Conservation (phyloP, 305 asterid genomes). For the Withania somnifera region DNA sequence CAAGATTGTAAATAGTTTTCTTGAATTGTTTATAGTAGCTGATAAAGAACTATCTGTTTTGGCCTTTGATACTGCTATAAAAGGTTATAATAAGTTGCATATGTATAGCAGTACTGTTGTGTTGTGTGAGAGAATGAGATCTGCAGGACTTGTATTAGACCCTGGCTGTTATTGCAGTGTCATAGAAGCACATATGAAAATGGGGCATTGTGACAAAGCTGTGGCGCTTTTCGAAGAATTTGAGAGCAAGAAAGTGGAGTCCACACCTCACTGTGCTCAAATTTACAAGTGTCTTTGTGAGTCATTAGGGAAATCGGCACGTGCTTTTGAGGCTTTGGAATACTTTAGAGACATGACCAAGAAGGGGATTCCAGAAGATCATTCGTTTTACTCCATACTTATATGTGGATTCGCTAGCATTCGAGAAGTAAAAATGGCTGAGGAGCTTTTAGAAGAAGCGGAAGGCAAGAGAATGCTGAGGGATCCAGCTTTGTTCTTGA, state of each 20-base stretch:
- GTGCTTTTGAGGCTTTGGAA: constrained; percentile 49
- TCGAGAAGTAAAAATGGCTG: constrained; percentile 48
- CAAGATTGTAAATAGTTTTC: constrained; percentile 39
- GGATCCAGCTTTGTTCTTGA: constrained; percentile 72
- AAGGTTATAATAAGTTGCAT: constrained; percentile 70
- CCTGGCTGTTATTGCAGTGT: constrained; percentile 39
- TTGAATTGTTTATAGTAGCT: constrained; percentile 25
- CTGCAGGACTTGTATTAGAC: constrained; percentile 27
- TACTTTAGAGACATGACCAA: constrained; percentile 49
- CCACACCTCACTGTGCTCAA: constrained; percentile 9
- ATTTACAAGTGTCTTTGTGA: constrained; percentile 52
- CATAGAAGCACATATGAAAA: constrained; percentile 62
- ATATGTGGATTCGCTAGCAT: constrained; percentile 43
- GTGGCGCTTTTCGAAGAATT: constrained; percentile 37
- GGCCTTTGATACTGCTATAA: constrained; percentile 71
- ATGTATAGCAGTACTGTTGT: constrained; percentile 56
- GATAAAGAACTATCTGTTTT: constrained; percentile 32
- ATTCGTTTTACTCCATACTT: constrained; percentile 49
- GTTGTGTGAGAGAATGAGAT: constrained; percentile 41
- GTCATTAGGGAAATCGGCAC: constrained; percentile 48
- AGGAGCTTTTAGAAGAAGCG: constrained; percentile 63
- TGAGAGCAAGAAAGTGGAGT: constrained; percentile 8
- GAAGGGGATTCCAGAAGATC: constrained; percentile 39
- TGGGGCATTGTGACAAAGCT: constrained; percentile 29
- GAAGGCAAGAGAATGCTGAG: constrained; percentile 61